These are phyloP conservation scores for Asterella californica DNA, from an alignment of 225 moss, liverwort and hornwort genomes.

Conservation along the genomic window DNA sequence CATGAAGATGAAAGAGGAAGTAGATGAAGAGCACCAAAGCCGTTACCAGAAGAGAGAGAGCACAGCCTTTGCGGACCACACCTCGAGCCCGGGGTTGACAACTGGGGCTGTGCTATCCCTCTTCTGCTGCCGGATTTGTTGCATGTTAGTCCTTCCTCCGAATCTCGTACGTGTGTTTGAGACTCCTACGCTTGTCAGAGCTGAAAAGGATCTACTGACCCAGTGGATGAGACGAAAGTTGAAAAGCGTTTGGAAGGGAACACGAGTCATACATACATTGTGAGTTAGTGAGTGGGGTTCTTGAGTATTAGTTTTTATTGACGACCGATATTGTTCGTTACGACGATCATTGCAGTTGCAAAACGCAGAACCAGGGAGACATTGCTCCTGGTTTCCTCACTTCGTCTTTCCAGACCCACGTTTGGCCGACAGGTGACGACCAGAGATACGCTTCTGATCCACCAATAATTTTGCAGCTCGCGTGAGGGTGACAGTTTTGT, in stretches of 20 bases:
- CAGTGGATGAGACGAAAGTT: not conserved
- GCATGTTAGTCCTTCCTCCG: conserved; percentile 35
- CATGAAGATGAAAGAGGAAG: conserved; percentile 25
- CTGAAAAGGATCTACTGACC: not conserved
- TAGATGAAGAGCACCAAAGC: conserved; percentile 39
- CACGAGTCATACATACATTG: not conserved
- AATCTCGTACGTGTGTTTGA: conserved; percentile 14
- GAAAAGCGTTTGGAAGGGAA: not conserved
- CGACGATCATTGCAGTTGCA: not conserved
- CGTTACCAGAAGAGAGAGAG: conserved; percentile 52
- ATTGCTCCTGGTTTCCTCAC: not conserved
- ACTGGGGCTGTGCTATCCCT: conserved; percentile 44
- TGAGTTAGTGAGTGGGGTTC: not conserved
- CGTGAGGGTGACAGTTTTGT: not conserved
- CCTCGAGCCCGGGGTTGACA: not conserved
- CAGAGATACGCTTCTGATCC: not conserved
- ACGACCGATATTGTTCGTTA: not conserved
- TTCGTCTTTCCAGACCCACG: not conserved
- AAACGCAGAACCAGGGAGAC: not conserved
- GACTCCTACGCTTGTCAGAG: not conserved
- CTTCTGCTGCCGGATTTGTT: conserved; percentile 45
- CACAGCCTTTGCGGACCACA: conserved; percentile 26
- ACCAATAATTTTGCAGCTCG: not conserved
- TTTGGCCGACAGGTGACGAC: not conserved
- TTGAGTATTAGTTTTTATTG: not conserved